These are phyloP conservation scores for Rhynchosporium secalis DNA, from an alignment of 2,329 filamentous ascomycete genomes.

Conservation along the genomic window DNA sequence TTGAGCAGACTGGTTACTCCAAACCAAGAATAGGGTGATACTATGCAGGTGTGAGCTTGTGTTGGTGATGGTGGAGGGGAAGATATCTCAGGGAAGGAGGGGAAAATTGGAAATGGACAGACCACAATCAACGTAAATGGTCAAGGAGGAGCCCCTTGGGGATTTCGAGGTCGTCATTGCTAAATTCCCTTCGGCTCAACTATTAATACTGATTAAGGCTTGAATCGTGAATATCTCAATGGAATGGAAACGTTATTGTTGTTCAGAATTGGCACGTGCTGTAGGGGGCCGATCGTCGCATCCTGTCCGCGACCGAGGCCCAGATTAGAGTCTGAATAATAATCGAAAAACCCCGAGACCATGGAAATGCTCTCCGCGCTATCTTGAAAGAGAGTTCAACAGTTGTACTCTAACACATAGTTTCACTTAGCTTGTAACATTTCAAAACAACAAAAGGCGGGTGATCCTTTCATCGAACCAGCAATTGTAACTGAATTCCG, in stretches of 20 bases:
- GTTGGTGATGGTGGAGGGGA: background rate
- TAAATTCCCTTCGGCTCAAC: background rate
- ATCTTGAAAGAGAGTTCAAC: too few relatives aligned
- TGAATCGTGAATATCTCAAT: background rate
- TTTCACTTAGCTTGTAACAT: too few relatives aligned
- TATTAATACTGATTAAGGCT: background rate
- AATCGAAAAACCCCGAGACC: constrained; percentile 1
- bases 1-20: constrained; percentile 24
- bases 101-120: constrained; percentile 1
- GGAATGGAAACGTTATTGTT: background rate
- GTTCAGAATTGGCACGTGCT: constrained; percentile 1
- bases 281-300: background rate
- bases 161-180: constrained; percentile 1
- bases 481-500: too few relatives aligned
- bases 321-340: constrained; percentile 1
- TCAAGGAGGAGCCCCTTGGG: background rate
- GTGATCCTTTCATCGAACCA: background rate
- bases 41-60: constrained; percentile 8
- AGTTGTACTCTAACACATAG: too few relatives aligned
- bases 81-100: background rate
- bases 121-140: constrained; percentile 30
- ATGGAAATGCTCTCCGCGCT: background rate
- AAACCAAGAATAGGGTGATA: constrained; percentile 32
- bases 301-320: background rate
- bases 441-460: constrained; percentile 1